Percentiles rank a stretch among this genome's conserved stretches.
Conservation (phyloP, 352 stramenopile species). For the Globisporangium heterothallicum region DNA sequence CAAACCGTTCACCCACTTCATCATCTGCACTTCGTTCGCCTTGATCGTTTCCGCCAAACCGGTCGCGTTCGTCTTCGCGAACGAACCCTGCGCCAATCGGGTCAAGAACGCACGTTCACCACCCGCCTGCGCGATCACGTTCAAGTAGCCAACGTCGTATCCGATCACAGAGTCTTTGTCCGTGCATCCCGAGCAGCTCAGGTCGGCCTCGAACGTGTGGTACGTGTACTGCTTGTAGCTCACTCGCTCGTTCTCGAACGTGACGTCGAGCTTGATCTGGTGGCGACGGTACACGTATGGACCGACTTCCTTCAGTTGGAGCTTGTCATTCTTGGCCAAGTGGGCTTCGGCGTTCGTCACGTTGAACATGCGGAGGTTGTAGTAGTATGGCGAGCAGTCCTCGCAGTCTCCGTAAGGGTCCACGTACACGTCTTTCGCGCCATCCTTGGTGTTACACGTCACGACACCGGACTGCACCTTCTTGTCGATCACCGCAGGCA, state of each 20-base stretch:
- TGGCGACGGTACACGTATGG: slow-evolving; percentile 36
- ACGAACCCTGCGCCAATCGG: slow-evolving; percentile 10
- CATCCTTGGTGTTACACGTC: slow-evolving; percentile 27
- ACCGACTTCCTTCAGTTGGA: slow-evolving; percentile 22
- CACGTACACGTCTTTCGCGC: slow-evolving; percentile 27
- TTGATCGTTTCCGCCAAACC: slow-evolving; percentile 1
- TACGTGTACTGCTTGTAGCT: slow-evolving; percentile 28
- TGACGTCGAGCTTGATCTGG: slow-evolving; percentile 22
- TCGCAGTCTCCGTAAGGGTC: slow-evolving; percentile 55
- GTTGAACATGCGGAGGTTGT: slow-evolving; percentile 36
- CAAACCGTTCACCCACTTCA: slow-evolving; percentile 16
- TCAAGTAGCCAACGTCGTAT: slow-evolving; percentile 26
- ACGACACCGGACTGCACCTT: slow-evolving; percentile 35
- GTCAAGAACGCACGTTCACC: slow-evolving; percentile 21
- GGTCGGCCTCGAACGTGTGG: slow-evolving; percentile 16
- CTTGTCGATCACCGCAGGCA: slow-evolving; percentile 33
- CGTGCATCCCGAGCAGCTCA: slow-evolving; percentile 16
- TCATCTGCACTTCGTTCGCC: slow-evolving; percentile 15
- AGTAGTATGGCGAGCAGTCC: slow-evolving; percentile 54
- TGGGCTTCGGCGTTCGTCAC: slow-evolving; percentile 29
- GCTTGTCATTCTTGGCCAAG: slow-evolving; percentile 19
- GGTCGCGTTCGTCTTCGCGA: not conserved
- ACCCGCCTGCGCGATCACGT: slow-evolving; percentile 20
- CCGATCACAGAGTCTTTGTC: slow-evolving; percentile 16
- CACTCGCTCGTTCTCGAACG: slow-evolving; percentile 12